Base-by-base conservation (phyloP, 768 basidiomycete genomes). In the Arthromyces matolae region DNA sequence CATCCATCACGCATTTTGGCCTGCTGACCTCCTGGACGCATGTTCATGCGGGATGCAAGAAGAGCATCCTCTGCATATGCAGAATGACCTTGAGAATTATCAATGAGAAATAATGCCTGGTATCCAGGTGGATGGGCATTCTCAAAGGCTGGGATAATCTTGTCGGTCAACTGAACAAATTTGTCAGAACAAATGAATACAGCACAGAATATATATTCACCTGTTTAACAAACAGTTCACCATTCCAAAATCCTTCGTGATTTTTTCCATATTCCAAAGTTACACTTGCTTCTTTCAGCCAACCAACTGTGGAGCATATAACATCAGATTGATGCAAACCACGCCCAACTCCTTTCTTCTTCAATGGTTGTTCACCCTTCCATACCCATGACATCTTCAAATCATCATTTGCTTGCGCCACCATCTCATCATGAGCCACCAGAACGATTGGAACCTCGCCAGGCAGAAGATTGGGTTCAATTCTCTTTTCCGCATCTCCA, bases 401-500 rank as follows among this genome's bases (percentile, higher is more conserved):
- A 10, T 22, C 19, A 42, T 73, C 63, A 54, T 75, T 63, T 38
- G 68, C 60, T 44, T 76, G 71, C 1, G 63, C 61, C 2, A 65
- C 71, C 65, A 70, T 73, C 48, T 74, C 66, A 51, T 70, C 73
- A 50, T 66, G 73, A 29, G 56, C 60, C 38, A 52, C 49, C 9
- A 62, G 56, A 39, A 69, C 68, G 34, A 65, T 43, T 1, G 45
- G 55, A 19, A 45, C 49, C 47, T 64, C 63, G 14, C 47, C 62
- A 9, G 14, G 39, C 54, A 32, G 50, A 48, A 57, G 56, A 24
- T 33, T 22, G 13, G 8, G 34, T n/a, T 45, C 42, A 33, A 58
- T 38, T 41, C 50, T 39, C 22, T 49, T 37, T 3, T 51, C 44
- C 1, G 55, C 52, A 32, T 67, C 50, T 4, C 42, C 53, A 5